Base-by-base conservation (phyloP, 345 rosid genomes). In the Laguncularia racemosa region DNA sequence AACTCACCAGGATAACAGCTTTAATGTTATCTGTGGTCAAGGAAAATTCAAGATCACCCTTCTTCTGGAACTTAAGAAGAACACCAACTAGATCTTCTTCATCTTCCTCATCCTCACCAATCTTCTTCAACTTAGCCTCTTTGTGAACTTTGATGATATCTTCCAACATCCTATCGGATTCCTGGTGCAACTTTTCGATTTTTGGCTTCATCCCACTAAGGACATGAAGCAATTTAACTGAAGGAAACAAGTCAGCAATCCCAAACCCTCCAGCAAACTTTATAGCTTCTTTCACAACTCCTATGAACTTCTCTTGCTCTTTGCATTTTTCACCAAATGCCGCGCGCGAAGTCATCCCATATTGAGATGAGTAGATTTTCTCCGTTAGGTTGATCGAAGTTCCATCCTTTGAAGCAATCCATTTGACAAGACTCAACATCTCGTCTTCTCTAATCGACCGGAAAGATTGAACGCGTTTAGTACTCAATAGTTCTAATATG, bases 1-100 rank as follows among this genome's bases (percentile, higher is more conserved):
- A 48, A 57, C n/a, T 62, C 33, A 76, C 76, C 55, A 43, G 14
- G 43, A 72, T 53, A 20, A 76, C 66, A 12, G 77, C 77, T 58
- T 76, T 72, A 58, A 76, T 57, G 65, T 65, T 64, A 33, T 68
- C 66, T 0, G 47, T 51, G 1, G 63, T 57, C 15, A 65, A 3
- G 21, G 57, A 20, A 4, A 71, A 48, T 15, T 61, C 63, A 10
- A 38, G 60, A 13, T 45, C 50, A 20, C 28, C 62, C 19, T 13
- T 23, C 21, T 47, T 14, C 44, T 52, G 63, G 20, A 53, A 19
- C 48, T 43, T 50, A 23, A 62, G 53, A 13, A 66, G 62, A 11
- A 62, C 61, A 62, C 62, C 71, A 16, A 67, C 53, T 40, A 61
- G 17, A 44, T 71, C 71, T 45, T 62, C 67, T 5, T 61, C 23